These are phyloP conservation scores for Botrytis fabae DNA, from an alignment of 2,329 filamentous ascomycete species.

Conservation along the genomic window DNA sequence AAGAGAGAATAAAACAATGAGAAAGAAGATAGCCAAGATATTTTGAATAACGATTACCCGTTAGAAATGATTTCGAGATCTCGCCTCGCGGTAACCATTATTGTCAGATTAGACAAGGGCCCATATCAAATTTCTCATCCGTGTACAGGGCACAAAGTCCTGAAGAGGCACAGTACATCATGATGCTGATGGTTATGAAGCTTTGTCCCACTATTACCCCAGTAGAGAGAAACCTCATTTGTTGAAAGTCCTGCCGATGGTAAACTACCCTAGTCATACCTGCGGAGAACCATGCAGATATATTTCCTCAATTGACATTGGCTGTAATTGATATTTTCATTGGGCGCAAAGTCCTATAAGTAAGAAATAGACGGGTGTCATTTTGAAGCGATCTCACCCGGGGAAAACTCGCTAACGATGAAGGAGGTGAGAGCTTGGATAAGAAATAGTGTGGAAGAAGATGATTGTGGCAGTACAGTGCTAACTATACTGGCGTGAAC, in stretches of 20 bases:
- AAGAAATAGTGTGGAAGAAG: not conserved
- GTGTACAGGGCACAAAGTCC: not conserved
- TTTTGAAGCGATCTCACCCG: not conserved
- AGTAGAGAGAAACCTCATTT: not conserved
- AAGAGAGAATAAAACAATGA: not conserved
- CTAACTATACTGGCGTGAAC: not conserved
- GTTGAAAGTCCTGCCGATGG: not conserved
- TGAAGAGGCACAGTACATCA: not conserved
- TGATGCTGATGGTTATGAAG: not conserved
- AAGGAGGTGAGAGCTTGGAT: not conserved
- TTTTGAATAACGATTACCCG: constrained; percentile 6
- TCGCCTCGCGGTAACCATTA: not conserved
- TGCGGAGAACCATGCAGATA: constrained; percentile 17
- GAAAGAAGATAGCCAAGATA: constrained; percentile 6
- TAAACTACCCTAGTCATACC: not conserved
- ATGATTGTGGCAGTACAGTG: not conserved
- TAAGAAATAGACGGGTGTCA: not conserved
- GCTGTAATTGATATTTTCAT: not conserved
- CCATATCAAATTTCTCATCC: not conserved
- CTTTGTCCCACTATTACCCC: not conserved
- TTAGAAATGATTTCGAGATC: constrained; percentile 6
- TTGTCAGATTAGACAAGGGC: constrained; percentile 12
- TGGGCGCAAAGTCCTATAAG: not conserved
- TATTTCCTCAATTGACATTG: not conserved
- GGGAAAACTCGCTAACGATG: constrained; percentile 1